A percentile compares a stretch with the other conserved stretches of the same genome.
These are phyloP conservation scores for Lichtheimia ramosa DNA, from an alignment of 371 early-diverging fungal species.

Conservation along the genomic window DNA sequence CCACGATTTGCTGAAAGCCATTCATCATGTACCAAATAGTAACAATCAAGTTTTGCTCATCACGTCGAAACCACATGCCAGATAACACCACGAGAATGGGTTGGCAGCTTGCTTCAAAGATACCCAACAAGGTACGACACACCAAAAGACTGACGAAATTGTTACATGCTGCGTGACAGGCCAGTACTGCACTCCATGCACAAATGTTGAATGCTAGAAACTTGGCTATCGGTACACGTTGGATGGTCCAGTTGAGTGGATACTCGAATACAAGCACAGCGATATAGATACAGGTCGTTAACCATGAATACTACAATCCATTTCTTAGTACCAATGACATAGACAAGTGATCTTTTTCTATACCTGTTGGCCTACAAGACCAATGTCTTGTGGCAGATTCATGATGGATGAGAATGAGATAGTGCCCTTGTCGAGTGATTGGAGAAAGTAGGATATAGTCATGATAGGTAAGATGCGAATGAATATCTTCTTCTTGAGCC, in stretches of 20 bases:
- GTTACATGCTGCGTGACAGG: conserved; percentile 17
- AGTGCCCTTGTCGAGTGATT: conserved; percentile 25
- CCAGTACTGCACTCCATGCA: conserved; percentile 21
- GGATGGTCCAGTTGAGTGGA: conserved; percentile 24
- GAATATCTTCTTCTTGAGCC: conserved; percentile 17
- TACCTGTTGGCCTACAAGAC: conserved; percentile 25
- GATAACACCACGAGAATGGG: conserved; percentile 20
- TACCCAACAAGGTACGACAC: conserved; percentile 22
- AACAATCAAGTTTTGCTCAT: conserved; percentile 74
- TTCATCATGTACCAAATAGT: conserved; percentile 53
- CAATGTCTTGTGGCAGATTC: conserved; percentile 16
- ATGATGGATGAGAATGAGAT: conserved; percentile 26
- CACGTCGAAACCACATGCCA: conserved; percentile 47
- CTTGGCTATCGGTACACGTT: conserved; percentile 25
- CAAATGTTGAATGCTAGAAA: conserved; percentile 21
- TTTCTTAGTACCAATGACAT: neutral
- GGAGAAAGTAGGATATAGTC: conserved; percentile 21
- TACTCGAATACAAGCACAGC: conserved; percentile 25
- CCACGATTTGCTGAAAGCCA: conserved; percentile 29
- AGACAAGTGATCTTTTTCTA: too few species aligned
- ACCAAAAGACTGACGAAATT: conserved; percentile 20
- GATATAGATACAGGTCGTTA: conserved; percentile 30
- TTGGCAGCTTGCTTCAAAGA: conserved; percentile 28
- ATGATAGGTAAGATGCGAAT: conserved; percentile 17
- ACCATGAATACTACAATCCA: conserved; percentile 18